A percentile compares a stretch with the other conserved stretches of the same genome.
These are phyloP conservation scores for Penicillium turbatum DNA, from an alignment of 495 filamentous ascomycete species.

Conservation along the genomic window DNA sequence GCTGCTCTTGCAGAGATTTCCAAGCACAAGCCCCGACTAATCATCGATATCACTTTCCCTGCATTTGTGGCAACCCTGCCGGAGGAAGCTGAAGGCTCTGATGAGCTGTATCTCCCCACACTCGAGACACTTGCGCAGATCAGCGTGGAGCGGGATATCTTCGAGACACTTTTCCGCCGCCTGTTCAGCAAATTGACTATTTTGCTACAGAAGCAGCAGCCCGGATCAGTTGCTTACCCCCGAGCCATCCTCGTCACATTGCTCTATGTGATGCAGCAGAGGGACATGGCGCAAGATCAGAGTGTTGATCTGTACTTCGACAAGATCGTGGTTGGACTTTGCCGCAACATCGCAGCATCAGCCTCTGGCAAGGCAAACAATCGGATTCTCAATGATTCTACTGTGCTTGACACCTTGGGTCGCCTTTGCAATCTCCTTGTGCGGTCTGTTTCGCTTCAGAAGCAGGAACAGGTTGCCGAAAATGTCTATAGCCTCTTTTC, in stretches of 20 bases:
- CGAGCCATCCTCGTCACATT: slow-evolving; percentile 59
- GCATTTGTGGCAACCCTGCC: slow-evolving; percentile 69
- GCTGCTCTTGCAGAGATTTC: slow-evolving; percentile 60
- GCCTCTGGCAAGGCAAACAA: slow-evolving; percentile 37
- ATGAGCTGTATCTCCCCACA: slow-evolving; percentile 49
- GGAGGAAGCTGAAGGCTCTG: slow-evolving; percentile 47
- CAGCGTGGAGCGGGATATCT: slow-evolving; percentile 58
- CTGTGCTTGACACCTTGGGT: slow-evolving; percentile 60
- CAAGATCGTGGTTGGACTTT: slow-evolving; percentile 53
- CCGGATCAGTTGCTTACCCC: slow-evolving; percentile 49
- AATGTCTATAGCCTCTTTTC: slow-evolving; percentile 58
- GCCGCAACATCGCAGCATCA: slow-evolving; percentile 41
- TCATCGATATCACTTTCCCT: slow-evolving; percentile 69
- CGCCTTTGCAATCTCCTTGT: slow-evolving; percentile 59
- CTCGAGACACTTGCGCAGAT: slow-evolving; percentile 67
- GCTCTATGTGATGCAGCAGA: slow-evolving; percentile 59
- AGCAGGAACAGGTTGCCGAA: slow-evolving; percentile 51
- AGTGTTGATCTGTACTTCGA: slow-evolving; percentile 56
- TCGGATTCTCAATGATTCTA: slow-evolving; percentile 48
- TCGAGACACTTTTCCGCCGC: slow-evolving; percentile 64
- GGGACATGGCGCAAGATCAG: slow-evolving; percentile 44
- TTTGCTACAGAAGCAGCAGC: slow-evolving; percentile 52
- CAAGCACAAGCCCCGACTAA: slow-evolving; percentile 59
- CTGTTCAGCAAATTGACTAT: slow-evolving; percentile 62
- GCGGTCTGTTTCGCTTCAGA: slow-evolving; percentile 45